Base-by-base conservation (phyloP, 768 basidiomycete species). In the Tremella mesenterica region DNA sequence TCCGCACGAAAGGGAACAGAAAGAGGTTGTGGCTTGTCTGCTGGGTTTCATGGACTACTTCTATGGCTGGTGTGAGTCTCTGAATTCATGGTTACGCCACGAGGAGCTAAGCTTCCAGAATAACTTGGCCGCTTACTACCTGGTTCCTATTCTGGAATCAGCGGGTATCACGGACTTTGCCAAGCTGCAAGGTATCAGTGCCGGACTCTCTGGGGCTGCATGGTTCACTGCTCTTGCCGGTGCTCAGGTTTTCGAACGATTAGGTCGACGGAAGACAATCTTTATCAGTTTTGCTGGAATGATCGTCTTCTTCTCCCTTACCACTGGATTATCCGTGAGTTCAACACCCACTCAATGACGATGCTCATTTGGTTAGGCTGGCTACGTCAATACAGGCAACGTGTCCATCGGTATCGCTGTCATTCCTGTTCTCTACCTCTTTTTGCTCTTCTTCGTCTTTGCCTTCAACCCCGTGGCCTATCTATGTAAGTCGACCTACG, bases 1-100 rank as follows among this genome's bases (percentile, higher is more conserved):
- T 82, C 67, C 77, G 75, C 9, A 86, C 83, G 0, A 77, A 78
- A 2, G 86, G 85, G 1, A 88, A 88, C 67, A 75, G 53, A 26
- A 41, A 36, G 41, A 20, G 60, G 16, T 39, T 53, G 26, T 34
- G 34, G n/a, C 48, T 44, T 4, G 53, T 49, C 20, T 31, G n/a
- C 30, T 54, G 28, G 28, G 12, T 18, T 14, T 27, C 47, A 5
- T 49, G 28, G 53, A 38, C 31, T 16, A 43, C 25, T 4, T 49
- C 47, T 10, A 30, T 46, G 47, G 26, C n/a, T 8, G 47, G 47
- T 4, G 47, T 48, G 18, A 30, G 28, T 48, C 31, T 16, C n/a
- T n/a, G n/a, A n/a, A n/a, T n/a, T n/a, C n/a, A n/a, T n/a, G n/a
- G n/a, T n/a, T n/a, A n/a, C n/a, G n/a, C n/a, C n/a, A n/a, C n/a